Percentiles rank a stretch among this genome's conserved stretches.
phyloP scores from a whole-genome alignment of 202 grass and related monocot genomes.

The Zizania palustris region DNA sequence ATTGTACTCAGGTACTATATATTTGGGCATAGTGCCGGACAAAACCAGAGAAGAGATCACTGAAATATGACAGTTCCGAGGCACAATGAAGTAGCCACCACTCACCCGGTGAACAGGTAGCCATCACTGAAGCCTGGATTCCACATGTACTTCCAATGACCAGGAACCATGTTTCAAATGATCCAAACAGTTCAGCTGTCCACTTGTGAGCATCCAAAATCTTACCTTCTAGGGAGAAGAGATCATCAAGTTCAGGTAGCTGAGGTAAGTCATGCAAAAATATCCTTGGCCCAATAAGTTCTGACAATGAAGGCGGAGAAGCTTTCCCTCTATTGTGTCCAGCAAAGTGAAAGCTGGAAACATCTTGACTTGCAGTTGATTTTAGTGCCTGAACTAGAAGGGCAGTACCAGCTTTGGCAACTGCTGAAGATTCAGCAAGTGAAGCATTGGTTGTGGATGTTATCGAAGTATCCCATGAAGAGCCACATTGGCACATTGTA shows the following conservation, averaged over 20 bases:
- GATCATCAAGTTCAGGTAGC: constrained; percentile 79
- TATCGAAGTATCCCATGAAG: neutral
- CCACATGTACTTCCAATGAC: constrained; percentile 83
- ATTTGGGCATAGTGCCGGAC: constrained; percentile 67
- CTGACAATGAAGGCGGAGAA: constrained; percentile 48
- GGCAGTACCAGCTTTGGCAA: constrained; percentile 25
- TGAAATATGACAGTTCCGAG: constrained; percentile 79
- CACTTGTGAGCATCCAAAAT: constrained; percentile 66
- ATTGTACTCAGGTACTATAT: constrained; percentile 79
- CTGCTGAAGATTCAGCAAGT: constrained; percentile 27
- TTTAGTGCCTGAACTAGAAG: constrained; percentile 70
- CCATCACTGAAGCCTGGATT: constrained; percentile 87
- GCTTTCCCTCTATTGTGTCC: constrained; percentile 83
- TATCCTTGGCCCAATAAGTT: constrained; percentile 45
- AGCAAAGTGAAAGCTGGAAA: constrained; percentile 87
- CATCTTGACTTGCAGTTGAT: constrained; percentile 56
- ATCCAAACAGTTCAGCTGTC: constrained; percentile 69
- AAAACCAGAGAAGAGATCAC: constrained; percentile 69
- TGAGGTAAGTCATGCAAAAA: constrained; percentile 78
- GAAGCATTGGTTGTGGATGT: constrained; percentile 29
- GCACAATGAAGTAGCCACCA: constrained; percentile 57
- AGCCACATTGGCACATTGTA: constrained; percentile 17
- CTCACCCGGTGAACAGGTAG: constrained; percentile 68
- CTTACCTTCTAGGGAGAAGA: constrained; percentile 76
- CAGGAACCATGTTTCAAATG: constrained; percentile 80